phyloP scores from a whole-genome alignment of 2,329 filamentous ascomycete species.

The Monosporascus sp. region DNA sequence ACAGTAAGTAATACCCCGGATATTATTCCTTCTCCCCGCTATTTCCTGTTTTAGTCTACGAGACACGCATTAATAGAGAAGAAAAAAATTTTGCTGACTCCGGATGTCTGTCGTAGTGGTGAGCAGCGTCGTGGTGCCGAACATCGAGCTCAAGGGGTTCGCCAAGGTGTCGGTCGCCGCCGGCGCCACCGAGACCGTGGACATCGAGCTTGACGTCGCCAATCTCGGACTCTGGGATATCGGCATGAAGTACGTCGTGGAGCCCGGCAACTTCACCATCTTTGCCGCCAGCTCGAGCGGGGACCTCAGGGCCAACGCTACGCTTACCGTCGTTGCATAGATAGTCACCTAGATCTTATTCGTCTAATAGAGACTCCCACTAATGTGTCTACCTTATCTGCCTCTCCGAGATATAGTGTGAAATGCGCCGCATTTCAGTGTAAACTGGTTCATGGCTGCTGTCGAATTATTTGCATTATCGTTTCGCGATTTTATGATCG shows the following conservation, averaged over 20 bases:
- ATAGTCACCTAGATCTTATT: background rate
- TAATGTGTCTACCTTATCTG: background rate
- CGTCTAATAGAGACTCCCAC: background rate
- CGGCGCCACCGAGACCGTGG: constrained; percentile 49
- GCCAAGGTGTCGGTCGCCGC: constrained; percentile 57
- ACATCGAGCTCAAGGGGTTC: constrained; percentile 61
- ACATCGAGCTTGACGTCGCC: constrained; percentile 40
- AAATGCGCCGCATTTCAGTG: background rate
- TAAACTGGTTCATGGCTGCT: too few relatives aligned
- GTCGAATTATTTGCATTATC: too few relatives aligned
- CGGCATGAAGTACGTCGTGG: constrained; percentile 66
- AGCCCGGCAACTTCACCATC: constrained; percentile 62
- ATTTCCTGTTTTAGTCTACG: too few relatives aligned
- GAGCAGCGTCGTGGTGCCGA: constrained; percentile 57
- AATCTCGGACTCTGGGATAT: constrained; percentile 52
- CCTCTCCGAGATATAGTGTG: background rate
- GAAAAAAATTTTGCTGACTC: too few relatives aligned
- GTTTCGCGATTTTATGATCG: too few relatives aligned
- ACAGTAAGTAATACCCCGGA: constrained; percentile 22
- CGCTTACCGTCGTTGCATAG: constrained; percentile 42
- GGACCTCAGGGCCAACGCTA: constrained; percentile 50
- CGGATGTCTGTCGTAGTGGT: constrained; percentile 30
- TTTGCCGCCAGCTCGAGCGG: constrained; percentile 55
- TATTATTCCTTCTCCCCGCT: too few relatives aligned
- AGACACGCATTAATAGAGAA: too few relatives aligned